Evolutionary conservation across 306 rosid species (phyloP).

Genomic region (Pueraria montana): DNA sequence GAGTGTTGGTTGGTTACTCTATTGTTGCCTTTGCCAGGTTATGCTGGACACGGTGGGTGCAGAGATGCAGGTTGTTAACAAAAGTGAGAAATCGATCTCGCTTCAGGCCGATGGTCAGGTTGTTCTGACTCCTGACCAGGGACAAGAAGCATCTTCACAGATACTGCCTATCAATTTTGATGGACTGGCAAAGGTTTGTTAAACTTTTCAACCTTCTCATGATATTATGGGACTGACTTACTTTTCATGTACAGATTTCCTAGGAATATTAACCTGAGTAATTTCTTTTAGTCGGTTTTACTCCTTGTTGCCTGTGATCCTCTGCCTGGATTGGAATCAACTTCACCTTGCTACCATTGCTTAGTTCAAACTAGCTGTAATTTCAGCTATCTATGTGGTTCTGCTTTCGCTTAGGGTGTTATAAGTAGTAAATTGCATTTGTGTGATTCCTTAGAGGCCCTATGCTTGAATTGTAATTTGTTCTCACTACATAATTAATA

Average conservation of each 20-base stretch:
- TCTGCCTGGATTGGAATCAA: slow-evolving; percentile 1
- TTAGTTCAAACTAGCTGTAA: slow-evolving; percentile 25
- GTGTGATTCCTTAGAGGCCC: neutral
- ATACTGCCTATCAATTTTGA: slow-evolving; percentile 86
- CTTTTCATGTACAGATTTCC: neutral
- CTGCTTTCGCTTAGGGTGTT: slow-evolving; percentile 7
- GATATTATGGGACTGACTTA: neutral
- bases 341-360: neutral
- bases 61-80: slow-evolving; percentile 88
- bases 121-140: slow-evolving; percentile 76
- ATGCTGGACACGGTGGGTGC: slow-evolving; percentile 93
- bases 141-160: slow-evolving; percentile 82
- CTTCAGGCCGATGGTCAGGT: slow-evolving; percentile 69
- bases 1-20: slow-evolving; percentile 8
- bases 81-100: slow-evolving; percentile 70
- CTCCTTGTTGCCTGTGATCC: neutral
- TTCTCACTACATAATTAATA: neutral
- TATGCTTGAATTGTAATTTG: neutral
- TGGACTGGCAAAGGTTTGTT: slow-evolving; percentile 82
- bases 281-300: neutral
- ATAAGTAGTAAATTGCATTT: slow-evolving; percentile 15
- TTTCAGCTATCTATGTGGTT: neutral
- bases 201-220: neutral
- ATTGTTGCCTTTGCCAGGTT: slow-evolving; percentile 57
- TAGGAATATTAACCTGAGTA: slow-evolving; percentile 11